phyloP scores from a whole-genome alignment of 306 rosid species.

The Vigna radiata region DNA sequence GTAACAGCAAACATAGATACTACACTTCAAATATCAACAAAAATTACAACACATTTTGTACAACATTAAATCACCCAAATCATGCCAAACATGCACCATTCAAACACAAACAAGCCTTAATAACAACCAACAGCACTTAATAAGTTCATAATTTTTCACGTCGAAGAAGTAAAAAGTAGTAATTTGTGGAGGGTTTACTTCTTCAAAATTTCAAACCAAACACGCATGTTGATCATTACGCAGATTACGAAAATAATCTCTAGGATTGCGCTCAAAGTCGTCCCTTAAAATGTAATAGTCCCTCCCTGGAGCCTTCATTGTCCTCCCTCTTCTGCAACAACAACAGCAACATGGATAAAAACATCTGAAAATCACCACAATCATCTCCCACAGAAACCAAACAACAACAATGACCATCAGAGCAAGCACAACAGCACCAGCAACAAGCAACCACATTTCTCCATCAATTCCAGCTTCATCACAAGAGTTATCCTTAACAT shows the following conservation, averaged over 20 bases:
- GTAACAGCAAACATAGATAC: background rate
- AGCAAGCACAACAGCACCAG: background rate
- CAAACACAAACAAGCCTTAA: background rate
- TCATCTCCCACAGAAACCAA: background rate
- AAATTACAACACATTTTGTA: background rate
- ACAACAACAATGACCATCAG: background rate
- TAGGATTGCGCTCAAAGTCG: constrained; percentile 42
- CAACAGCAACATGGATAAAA: too few species aligned
- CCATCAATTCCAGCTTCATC: background rate
- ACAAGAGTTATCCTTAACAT: background rate
- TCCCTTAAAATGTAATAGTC: constrained; percentile 5
- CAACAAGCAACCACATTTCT: background rate
- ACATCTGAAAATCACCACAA: background rate
- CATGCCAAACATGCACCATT: background rate
- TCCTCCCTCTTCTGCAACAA: constrained; percentile 13
- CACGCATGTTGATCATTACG: background rate
- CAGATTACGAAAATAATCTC: constrained; percentile 37
- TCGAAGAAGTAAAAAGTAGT: background rate
- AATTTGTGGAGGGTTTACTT: background rate
- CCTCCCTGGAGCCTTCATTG: constrained; percentile 46
- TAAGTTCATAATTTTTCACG: too few species aligned
- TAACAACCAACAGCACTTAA: background rate
- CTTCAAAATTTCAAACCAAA: background rate
- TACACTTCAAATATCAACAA: background rate
- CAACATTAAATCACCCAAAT: background rate